Base-by-base conservation (phyloP, 2,329 filamentous ascomycete genomes). In the Scleromitrula shiraiana region DNA sequence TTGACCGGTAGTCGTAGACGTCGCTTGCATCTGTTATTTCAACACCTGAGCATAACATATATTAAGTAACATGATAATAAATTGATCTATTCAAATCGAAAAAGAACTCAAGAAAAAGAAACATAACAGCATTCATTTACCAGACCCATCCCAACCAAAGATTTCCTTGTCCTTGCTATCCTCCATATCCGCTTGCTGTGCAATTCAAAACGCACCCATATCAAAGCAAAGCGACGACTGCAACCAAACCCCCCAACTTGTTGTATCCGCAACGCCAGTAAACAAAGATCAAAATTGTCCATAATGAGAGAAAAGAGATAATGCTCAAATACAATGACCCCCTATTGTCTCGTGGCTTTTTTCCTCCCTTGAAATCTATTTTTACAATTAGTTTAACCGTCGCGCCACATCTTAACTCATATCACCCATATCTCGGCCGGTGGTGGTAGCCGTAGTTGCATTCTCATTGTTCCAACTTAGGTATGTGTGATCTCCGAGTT, bases 401-500 rank as follows among this genome's bases (percentile, higher is more conserved):
- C 17, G n/a, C 5, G 9, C 8, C 14, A 20, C n/a, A 15, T n/a
- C 14, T 24, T 42, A 47, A 8, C 45, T 39, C 22, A 47, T 47
- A 14, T 36, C 41, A 8, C 44, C 49, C 30, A 52, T 51, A 44
- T 82, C 75, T 54, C 83, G 78, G 51, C 82, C 80, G 37, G 69
- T 70, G 2, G 71, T 71, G 20, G 71, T 64, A 15, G 74, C 76
- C 38, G 77, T 74, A 51, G 70, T 73, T 7, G 77, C 72, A 51
- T 78, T 71, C 38, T 85, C 82, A 53, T 81, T 84, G 66, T 97
- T 96, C 93, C 93, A 98, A 20, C 88, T 93, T 41, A 98, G 77
- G 66, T 98, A 97, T 7, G 89, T 96, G 68, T 97, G 93, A 66
- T 98, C 93, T 53, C 93, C 93, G 35, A 98, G 78, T 85, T 97